Percentiles rank a stretch among this genome's conserved stretches.
Evolutionary conservation across 2,329 filamentous ascomycete species (phyloP).

Genomic region (Alternaria burnsii): DNA sequence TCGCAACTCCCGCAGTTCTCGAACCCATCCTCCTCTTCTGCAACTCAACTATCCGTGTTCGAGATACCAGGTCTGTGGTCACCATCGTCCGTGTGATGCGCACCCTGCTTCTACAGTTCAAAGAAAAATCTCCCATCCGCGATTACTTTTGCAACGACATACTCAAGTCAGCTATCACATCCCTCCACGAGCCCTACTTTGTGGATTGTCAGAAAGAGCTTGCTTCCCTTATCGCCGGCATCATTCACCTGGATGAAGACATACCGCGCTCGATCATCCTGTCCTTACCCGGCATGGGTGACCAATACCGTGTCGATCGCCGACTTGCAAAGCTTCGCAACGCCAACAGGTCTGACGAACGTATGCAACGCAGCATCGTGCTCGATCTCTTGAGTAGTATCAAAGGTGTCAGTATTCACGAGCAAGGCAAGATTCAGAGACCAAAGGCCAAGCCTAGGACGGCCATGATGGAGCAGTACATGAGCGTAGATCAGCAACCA

Average conservation of each 20-base stretch:
- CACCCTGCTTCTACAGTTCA: slow-evolving; percentile 82
- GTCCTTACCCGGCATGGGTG: slow-evolving; percentile 78
- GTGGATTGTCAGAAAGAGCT: slow-evolving; percentile 95
- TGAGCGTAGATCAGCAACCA: slow-evolving; percentile 52
- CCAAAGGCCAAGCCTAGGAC: slow-evolving; percentile 42
- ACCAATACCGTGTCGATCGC: slow-evolving; percentile 67
- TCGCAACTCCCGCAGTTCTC: slow-evolving; percentile 78
- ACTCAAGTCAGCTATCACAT: slow-evolving; percentile 87
- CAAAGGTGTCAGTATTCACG: slow-evolving; percentile 89
- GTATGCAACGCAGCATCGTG: slow-evolving; percentile 81
- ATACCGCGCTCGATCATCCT: slow-evolving; percentile 81
- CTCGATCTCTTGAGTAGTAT: slow-evolving; percentile 86
- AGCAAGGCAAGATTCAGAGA: slow-evolving; percentile 81
- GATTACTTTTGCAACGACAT: slow-evolving; percentile 92
- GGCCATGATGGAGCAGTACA: slow-evolving; percentile 52
- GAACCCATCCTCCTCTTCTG: slow-evolving; percentile 92
- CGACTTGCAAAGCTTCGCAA: slow-evolving; percentile 54
- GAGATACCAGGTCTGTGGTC: slow-evolving; percentile 86
- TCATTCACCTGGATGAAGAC: slow-evolving; percentile 77
- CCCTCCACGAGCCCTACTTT: slow-evolving; percentile 94
- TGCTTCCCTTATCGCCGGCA: slow-evolving; percentile 84
- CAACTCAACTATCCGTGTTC: slow-evolving; percentile 87
- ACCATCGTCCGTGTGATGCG: slow-evolving; percentile 88
- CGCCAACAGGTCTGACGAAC: slow-evolving; percentile 63
- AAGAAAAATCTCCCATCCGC: slow-evolving; percentile 66